Base-by-base conservation (phyloP, 495 filamentous ascomycete genomes). In the Tuber aestivum region DNA sequence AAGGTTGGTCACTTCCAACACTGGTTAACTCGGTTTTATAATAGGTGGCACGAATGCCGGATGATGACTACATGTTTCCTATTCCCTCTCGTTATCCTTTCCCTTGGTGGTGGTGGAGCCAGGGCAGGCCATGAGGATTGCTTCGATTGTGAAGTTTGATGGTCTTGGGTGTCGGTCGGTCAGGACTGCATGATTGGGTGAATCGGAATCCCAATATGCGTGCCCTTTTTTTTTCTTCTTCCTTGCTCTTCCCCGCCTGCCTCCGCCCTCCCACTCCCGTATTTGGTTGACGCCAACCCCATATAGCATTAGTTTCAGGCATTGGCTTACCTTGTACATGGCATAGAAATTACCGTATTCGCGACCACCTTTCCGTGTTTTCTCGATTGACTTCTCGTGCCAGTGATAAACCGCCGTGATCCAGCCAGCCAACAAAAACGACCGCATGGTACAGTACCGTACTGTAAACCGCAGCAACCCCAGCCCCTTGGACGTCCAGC, bases 181-280 rank as follows among this genome's bases (percentile, higher is more conserved):
- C 56, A 35, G 56, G 56, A 68, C 76, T 75, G 78, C 76, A 75
- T 79, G 78, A 75, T 79, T 79, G 76, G 77, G 76, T 75, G 77
- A 75, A 79, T 79, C 78, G 78, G 72, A 70, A 71, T 72, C 48
- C 74, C 70, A 56, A 74, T 56, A 56, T 68, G 72, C 56, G 50
- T 74, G 32, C 72, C 9, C 41, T 38, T 5, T 42, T 71, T 70
- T 78, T 65, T 77, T 78, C 72, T 68, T 76, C 41, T 69, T 79
- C 65, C 70, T 79, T 79, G 77, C 78, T 72, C 70, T 65, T 35
- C 56, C 56, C 56, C 56, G 27, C 56, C 56, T 65, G 56, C 56
- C 56, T 65, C 32, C 56, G 32, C 56, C 56, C 56, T 65, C 56
- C 27, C 56, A 65, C 56, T 65, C 56, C 56, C 56, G 27, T 65